These are phyloP conservation scores for Amauroascus niger DNA, from an alignment of 2,329 filamentous ascomycete species.

Conservation along the genomic window DNA sequence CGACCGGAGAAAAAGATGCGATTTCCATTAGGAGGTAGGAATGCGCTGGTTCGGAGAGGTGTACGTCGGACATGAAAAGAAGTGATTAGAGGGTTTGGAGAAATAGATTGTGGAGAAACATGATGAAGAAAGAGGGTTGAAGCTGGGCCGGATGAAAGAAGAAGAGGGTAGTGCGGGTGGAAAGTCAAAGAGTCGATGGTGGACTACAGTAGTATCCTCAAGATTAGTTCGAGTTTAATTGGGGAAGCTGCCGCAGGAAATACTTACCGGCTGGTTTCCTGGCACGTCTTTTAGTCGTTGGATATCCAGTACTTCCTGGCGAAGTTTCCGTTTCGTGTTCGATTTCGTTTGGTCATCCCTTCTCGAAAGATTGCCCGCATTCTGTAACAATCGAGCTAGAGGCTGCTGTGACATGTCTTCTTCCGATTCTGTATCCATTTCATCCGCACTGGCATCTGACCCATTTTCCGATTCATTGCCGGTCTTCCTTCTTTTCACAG, in stretches of 20 bases:
- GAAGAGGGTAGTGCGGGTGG: conserved; percentile 77
- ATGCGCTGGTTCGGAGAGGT: conserved; percentile 73
- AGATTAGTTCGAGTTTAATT: not conserved
- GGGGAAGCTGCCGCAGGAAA: not conserved
- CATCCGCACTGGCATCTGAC: conserved; percentile 42
- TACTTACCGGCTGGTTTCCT: conserved; percentile 58
- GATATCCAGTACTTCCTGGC: conserved; percentile 82
- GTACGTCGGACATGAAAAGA: conserved; percentile 78
- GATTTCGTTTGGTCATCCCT: conserved; percentile 39
- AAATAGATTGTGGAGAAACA: conserved; percentile 64
- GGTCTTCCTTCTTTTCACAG: conserved; percentile 40
- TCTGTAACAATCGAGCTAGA: conserved; percentile 68
- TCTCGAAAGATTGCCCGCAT: conserved; percentile 56
- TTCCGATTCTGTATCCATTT: conserved; percentile 50
- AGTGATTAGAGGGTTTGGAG: conserved; percentile 79
- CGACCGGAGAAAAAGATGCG: conserved; percentile 83
- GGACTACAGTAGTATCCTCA: conserved; percentile 35
- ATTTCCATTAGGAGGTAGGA: conserved; percentile 61
- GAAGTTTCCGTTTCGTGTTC: conserved; percentile 59
- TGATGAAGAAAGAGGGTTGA: conserved; percentile 84
- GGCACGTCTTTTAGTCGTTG: conserved; percentile 80
- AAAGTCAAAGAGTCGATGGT: conserved; percentile 77
- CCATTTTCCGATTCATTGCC: conserved; percentile 23
- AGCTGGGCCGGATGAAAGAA: conserved; percentile 79
- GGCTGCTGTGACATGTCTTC: conserved; percentile 60